Conservation (phyloP, 192 early-diverging fungal species). For the Dimargaris xerosporica region DNA sequence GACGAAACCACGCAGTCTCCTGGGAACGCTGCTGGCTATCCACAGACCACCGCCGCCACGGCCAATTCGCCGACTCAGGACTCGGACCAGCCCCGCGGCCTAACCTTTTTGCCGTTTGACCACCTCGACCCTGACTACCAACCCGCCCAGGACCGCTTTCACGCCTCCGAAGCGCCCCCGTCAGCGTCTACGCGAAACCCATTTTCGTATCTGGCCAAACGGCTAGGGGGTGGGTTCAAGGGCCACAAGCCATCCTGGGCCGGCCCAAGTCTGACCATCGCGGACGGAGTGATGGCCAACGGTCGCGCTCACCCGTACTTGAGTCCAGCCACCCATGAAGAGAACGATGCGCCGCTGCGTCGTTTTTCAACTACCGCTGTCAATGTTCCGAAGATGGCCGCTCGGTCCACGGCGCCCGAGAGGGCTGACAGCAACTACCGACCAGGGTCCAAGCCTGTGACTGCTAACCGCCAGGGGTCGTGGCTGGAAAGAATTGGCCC, state of each 20-base stretch:
- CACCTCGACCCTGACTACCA: constrained; percentile 2
- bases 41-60: no score
- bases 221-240: neutral
- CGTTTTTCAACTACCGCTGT: neutral
- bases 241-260: neutral
- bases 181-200: neutral
- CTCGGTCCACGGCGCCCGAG: no score
- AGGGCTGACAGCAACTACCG: neutral
- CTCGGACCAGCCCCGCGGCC: no score
- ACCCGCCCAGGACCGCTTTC: neutral
- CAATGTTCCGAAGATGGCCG: neutral
- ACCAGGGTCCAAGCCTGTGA: neutral
- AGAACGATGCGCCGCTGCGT: neutral
- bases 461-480: neutral
- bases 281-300: constrained; percentile 1
- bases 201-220: neutral
- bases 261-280: neutral
- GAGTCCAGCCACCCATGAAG: neutral
- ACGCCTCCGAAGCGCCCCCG: neutral
- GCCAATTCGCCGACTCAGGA: no score
- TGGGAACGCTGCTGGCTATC: no score
- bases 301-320: no score
- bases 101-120: constrained; percentile 1
- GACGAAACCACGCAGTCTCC: no score
- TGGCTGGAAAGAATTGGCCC: neutral